Evolutionary conservation across 2,329 filamentous ascomycete genomes (phyloP).

Genomic region (Cryphonectria nitschkei): DNA sequence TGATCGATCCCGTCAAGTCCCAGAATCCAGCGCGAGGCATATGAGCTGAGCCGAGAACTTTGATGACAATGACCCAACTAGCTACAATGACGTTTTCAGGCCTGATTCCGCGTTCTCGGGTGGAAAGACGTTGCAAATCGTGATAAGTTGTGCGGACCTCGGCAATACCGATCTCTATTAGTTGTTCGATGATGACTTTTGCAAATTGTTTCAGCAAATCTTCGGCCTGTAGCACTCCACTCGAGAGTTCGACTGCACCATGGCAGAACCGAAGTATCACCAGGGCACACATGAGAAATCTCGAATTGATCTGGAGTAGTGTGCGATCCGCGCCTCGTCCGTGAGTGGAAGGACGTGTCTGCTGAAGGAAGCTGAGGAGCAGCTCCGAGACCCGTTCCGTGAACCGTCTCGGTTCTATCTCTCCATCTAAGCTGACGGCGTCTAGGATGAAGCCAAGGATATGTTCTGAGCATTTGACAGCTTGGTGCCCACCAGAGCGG

Average conservation of each 20-base stretch:
- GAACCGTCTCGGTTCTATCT: constrained; percentile 46
- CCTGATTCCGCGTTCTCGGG: constrained; percentile 57
- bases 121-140: constrained; percentile 48
- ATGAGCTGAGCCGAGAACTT: constrained; percentile 52
- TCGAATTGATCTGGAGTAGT: constrained; percentile 43
- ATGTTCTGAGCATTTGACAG: constrained; percentile 41
- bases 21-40: constrained; percentile 62
- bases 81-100: constrained; percentile 49
- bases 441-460: constrained; percentile 52
- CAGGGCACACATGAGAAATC: constrained; percentile 42
- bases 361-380: constrained; percentile 34
- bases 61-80: constrained; percentile 63
- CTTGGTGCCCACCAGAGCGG: constrained; percentile 26
- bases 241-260: constrained; percentile 36
- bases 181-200: constrained; percentile 41
- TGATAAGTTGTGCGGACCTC: constrained; percentile 52
- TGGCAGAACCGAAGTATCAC: constrained; percentile 50
- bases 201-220: constrained; percentile 50
- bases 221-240: constrained; percentile 51
- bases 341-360: constrained; percentile 8
- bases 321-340: constrained; percentile 35
- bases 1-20: constrained; percentile 55
- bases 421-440: constrained; percentile 44
- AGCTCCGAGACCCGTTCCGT: constrained; percentile 48
- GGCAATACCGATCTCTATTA: constrained; percentile 49